Evolutionary conservation across 805 yeast genomes (phyloP), one percentile per base, ranked within the genome.

Genomic region (Zygoascus bituminiphila): DNA sequence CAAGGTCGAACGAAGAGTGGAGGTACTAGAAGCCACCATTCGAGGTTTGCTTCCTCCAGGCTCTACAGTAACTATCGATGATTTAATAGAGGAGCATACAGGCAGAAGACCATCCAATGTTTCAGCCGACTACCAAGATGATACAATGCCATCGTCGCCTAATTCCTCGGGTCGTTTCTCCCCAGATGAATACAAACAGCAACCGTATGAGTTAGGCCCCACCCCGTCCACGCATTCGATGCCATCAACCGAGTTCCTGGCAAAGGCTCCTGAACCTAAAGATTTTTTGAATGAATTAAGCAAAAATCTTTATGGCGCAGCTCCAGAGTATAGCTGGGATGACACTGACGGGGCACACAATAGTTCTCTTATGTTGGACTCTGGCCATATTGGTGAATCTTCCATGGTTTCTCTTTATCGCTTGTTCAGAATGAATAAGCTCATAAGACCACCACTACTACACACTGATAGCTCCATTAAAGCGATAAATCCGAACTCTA

Each of bases 1-100:
- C 10, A 76, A 76, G 46, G 88, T 87, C 24, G 95, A 87, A 63
- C 74, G 70, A 46, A 64, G 79, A 43, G 75, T 76, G 4, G 62
- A 68, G 35, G 70, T 63, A 36, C 59, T 79, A 48, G 82, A 79
- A 58, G 53, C 58, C 9, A 52, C 79, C 9, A 54, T 79, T 7
- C 54, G 59, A 20, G n/a, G 9, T 15, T 29, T 29, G n/a, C 33
- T 29, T 7, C 71, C 66, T 40, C 52, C 77, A 14, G 54, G 74
- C 6, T 84, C 77, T 4, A 71, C 71, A 36, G 70, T 65, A 41
- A 73, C 72, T 46, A 51, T 78, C 15, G 77, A 77, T 31, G 61
- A 62, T 42, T 51, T 66, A 12, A 51, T 66, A n/a, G 50, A 55
- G 12, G 54, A 54, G 37, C 54, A 53, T 38, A 47, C 50, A 14